Percentiles rank a stretch among this genome's conserved stretches.
phyloP scores from a whole-genome alignment of 257 asterid genomes.

The Nicotiana obtusifolia region DNA sequence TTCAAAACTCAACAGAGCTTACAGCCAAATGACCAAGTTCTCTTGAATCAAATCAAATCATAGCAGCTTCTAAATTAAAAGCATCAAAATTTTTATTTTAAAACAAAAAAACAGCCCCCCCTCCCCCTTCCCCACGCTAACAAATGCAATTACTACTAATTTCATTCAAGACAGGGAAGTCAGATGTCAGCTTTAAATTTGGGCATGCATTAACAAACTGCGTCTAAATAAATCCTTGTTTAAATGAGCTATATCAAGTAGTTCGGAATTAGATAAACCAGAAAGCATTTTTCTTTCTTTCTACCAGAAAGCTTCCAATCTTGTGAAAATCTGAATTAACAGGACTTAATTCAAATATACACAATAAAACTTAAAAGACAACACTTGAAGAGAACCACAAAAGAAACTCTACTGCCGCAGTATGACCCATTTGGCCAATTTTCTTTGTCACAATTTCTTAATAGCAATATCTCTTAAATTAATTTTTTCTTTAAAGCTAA shows the following conservation, averaged over 20 bases:
- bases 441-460: not conserved
- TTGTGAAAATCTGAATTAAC: not conserved
- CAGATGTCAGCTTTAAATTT: not conserved
- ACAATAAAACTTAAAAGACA: not conserved
- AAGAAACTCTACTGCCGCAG: not conserved
- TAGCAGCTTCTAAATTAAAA: not conserved
- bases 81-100: not conserved
- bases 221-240: not conserved
- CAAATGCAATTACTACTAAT: not conserved
- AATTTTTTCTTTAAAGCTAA: not conserved
- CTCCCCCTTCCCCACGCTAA: not conserved
- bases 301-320: not conserved
- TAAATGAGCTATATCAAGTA: not conserved
- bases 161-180: not conserved
- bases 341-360: not conserved
- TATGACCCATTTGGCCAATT: not conserved
- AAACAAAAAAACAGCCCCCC: not conserved
- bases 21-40: not conserved
- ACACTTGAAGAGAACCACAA: not conserved
- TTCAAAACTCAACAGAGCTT: constrained; percentile 10
- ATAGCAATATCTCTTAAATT: not conserved
- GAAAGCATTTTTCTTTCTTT: not conserved
- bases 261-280: constrained; percentile 9
- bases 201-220: not conserved
- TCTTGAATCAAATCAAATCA: not conserved